A percentile compares a stretch with the other conserved stretches of the same genome.
Evolutionary conservation across 164 flowering plant species (phyloP).

Genomic region (Vitis rotundifolia): DNA sequence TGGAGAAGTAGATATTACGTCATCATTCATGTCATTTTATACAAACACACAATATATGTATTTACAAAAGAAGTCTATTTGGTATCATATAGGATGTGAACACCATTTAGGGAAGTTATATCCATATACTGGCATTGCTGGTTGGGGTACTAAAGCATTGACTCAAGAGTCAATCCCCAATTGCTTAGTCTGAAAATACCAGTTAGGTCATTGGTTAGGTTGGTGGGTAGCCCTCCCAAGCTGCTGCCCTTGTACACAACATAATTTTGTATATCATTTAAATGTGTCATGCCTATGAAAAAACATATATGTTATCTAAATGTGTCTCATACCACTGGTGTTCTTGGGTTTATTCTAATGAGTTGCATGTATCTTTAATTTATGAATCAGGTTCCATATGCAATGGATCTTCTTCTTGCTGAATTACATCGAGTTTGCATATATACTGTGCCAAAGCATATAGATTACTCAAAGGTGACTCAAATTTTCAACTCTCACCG

Average conservation of each 20-base stretch:
- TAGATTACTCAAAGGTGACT: slow-evolving; percentile 61
- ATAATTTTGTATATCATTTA: neutral
- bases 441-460: slow-evolving; percentile 90
- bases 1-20: no score
- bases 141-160: no score
- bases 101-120: no score
- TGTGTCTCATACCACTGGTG: no score
- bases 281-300: neutral
- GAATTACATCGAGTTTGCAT: slow-evolving; percentile 85
- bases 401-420: slow-evolving; percentile 84
- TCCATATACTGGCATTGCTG: no score
- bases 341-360: neutral
- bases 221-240: neutral
- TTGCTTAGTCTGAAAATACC: neutral
- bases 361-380: slow-evolving; percentile 1
- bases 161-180: neutral
- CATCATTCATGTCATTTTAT: no score
- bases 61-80: no score
- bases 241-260: neutral
- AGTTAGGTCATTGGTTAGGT: neutral
- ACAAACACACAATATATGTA: no score
- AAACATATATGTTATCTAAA: no score
- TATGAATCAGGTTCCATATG: slow-evolving; percentile 59
- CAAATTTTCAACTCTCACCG: neutral
- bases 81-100: no score